phyloP scores from a whole-genome alignment of 805 yeast genomes.

The Nakazawaea molendinolei region DNA sequence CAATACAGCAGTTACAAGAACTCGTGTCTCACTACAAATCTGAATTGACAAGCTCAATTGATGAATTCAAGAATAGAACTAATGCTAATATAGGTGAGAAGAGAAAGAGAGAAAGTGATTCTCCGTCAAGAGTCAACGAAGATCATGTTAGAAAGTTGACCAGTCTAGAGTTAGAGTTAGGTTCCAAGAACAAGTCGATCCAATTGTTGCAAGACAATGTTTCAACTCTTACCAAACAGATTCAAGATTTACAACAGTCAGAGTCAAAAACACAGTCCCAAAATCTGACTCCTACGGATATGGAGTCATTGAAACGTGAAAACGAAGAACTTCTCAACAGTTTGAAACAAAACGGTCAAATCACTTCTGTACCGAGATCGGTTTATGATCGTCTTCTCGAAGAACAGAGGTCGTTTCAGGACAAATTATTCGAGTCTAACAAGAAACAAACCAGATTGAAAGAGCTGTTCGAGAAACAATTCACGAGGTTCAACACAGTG shows the following conservation, averaged over 20 bases:
- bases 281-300: neutral
- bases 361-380: constrained; percentile 46
- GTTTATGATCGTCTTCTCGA: constrained; percentile 55
- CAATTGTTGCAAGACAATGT: neutral
- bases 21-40: neutral
- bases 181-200: neutral
- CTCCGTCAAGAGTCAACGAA: neutral
- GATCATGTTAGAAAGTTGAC: neutral
- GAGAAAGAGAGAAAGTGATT: neutral
- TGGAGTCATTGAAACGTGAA: neutral
- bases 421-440: constrained; percentile 38
- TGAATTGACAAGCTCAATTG: neutral
- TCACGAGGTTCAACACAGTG: constrained; percentile 64
- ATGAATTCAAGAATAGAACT: neutral
- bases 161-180: neutral
- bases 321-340: neutral
- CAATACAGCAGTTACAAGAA: neutral
- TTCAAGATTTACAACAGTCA: neutral
- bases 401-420: constrained; percentile 43
- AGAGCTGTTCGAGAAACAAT: constrained; percentile 55
- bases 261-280: neutral
- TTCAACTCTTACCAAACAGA: neutral
- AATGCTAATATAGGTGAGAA: neutral
- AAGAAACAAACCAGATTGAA: constrained; percentile 49
- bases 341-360: constrained; percentile 8